Percentiles rank a stretch among this genome's conserved stretches.
Conservation (phyloP, 2,329 filamentous ascomycete genomes). For the Chaetothyriales sp. region DNA sequence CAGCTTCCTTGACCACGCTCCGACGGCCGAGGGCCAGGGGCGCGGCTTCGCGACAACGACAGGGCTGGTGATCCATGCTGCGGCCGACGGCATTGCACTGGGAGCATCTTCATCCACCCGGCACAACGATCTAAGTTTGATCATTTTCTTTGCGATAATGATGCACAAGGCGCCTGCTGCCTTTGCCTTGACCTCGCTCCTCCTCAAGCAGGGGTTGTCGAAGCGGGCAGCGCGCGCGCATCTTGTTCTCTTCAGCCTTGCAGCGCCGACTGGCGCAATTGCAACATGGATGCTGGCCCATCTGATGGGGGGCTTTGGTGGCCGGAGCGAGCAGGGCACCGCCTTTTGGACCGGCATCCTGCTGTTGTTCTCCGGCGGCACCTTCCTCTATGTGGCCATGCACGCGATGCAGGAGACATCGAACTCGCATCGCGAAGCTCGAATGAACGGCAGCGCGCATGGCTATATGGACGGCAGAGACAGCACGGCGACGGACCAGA, state of each 20-base stretch:
- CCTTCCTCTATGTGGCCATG: slow-evolving; percentile 97
- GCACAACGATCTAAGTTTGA: slow-evolving; percentile 64
- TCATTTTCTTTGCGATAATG: slow-evolving; percentile 95
- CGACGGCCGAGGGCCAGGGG: slow-evolving; percentile 36
- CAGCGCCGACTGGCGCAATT: slow-evolving; percentile 74
- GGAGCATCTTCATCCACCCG: slow-evolving; percentile 71
- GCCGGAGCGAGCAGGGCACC: slow-evolving; percentile 43
- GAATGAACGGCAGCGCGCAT: slow-evolving; percentile 31
- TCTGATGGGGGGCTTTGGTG: slow-evolving; percentile 44
- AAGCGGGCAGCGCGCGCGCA: slow-evolving; percentile 76
- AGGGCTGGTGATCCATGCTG: slow-evolving; percentile 89
- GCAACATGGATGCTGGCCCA: slow-evolving; percentile 69
- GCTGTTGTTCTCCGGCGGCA: slow-evolving; percentile 87
- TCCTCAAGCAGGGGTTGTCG: slow-evolving; percentile 80
- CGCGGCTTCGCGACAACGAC: slow-evolving; percentile 70
- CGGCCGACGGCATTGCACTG: slow-evolving; percentile 88
- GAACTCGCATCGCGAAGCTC: slow-evolving; percentile 19
- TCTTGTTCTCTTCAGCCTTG: slow-evolving; percentile 78
- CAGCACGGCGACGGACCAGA: slow-evolving; percentile 19
- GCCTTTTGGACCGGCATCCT: slow-evolving; percentile 88
- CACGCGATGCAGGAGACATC: slow-evolving; percentile 76
- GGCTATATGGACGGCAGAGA: slow-evolving; percentile 27
- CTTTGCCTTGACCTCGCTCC: slow-evolving; percentile 79
- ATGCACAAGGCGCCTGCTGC: slow-evolving; percentile 93
- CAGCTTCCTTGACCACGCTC: slow-evolving; percentile 40